phyloP scores from a whole-genome alignment of 2,329 filamentous ascomycete species.

The Trichoderma oligosporum region DNA sequence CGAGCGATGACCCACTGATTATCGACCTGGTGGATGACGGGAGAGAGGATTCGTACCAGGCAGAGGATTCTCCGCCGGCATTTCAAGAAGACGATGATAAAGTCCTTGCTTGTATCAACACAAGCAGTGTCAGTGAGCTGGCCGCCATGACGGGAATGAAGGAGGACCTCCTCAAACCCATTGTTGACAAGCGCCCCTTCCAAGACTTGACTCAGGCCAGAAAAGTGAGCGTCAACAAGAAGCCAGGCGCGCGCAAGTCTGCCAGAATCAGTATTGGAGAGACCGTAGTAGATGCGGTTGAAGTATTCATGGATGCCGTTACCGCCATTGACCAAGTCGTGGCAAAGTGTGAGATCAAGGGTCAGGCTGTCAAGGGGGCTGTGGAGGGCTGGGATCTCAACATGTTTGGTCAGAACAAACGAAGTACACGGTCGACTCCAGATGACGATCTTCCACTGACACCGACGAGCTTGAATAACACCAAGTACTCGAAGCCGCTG shows the following conservation, averaged over 20 bases:
- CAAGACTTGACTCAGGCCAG: slow-evolving; percentile 60
- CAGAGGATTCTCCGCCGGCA: slow-evolving; percentile 31
- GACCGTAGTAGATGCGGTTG: slow-evolving; percentile 47
- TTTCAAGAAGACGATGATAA: slow-evolving; percentile 35
- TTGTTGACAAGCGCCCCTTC: slow-evolving; percentile 76
- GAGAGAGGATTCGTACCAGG: slow-evolving; percentile 41
- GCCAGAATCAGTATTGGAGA: slow-evolving; percentile 50
- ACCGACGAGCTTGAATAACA: slow-evolving; percentile 37
- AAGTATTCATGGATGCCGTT: slow-evolving; percentile 76
- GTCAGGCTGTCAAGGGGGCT: slow-evolving; percentile 50
- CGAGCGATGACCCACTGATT: slow-evolving; percentile 34
- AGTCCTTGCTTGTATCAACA: slow-evolving; percentile 80
- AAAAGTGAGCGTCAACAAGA: slow-evolving; percentile 54
- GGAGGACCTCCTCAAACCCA: slow-evolving; percentile 61
- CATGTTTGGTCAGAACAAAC: slow-evolving; percentile 41
- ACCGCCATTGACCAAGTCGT: slow-evolving; percentile 81
- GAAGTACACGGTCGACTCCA: slow-evolving; percentile 30
- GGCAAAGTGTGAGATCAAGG: slow-evolving; percentile 67
- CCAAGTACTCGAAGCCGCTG: slow-evolving; percentile 40
- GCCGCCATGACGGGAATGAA: slow-evolving; percentile 76
- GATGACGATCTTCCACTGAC: slow-evolving; percentile 40
- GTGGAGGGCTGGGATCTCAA: slow-evolving; percentile 50
- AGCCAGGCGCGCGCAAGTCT: slow-evolving; percentile 44
- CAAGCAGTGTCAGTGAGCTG: slow-evolving; percentile 69
- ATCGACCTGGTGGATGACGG: slow-evolving; percentile 40